A percentile compares a stretch with the other conserved stretches of the same genome.
These are phyloP conservation scores for Thelephora ganbajun DNA, from an alignment of 768 basidiomycete genomes.

Conservation along the genomic window DNA sequence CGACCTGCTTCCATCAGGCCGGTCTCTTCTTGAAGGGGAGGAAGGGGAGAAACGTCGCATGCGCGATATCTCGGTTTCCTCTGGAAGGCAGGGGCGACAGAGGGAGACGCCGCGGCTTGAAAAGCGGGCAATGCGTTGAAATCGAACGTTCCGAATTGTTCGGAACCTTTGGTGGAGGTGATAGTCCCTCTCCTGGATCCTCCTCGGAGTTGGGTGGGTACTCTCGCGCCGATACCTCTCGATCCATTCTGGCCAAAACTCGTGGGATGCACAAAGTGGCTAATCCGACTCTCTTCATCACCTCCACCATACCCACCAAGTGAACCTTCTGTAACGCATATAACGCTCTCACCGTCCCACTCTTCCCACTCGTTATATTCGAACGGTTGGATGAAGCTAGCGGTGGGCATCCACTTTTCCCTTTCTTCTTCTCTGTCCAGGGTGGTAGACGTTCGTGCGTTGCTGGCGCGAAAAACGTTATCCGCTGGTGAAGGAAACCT, in stretches of 20 bases:
- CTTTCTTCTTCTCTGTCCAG: no score
- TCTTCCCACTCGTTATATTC: conserved; percentile 12
- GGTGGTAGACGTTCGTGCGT: no score
- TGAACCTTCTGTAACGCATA: conserved; percentile 1
- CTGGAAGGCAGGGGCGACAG: no score
- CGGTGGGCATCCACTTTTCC: conserved; percentile 10
- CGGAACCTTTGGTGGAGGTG: conserved; percentile 2
- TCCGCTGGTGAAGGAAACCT: no score
- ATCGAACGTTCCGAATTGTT: conserved; percentile 15
- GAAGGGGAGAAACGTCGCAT: background rate
- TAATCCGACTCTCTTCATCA: background rate
- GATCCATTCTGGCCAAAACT: no score
- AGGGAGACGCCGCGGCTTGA: background rate
- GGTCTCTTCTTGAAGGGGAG: background rate
- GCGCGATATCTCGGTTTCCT: background rate
- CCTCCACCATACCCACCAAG: conserved; percentile 2
- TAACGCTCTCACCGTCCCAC: conserved; percentile 1
- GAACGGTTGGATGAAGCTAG: conserved; percentile 19
- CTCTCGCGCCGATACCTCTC: no score
- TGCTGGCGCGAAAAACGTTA: no score
- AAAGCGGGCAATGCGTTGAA: conserved; percentile 8
- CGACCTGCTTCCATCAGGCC: background rate
- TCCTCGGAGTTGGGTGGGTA: no score
- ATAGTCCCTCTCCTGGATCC: no score
- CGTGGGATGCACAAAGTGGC: background rate